A percentile compares a stretch with the other conserved stretches of the same genome.
Conservation (phyloP, 2,329 filamentous ascomycete genomes). For the Tolypocladium paradoxum region DNA sequence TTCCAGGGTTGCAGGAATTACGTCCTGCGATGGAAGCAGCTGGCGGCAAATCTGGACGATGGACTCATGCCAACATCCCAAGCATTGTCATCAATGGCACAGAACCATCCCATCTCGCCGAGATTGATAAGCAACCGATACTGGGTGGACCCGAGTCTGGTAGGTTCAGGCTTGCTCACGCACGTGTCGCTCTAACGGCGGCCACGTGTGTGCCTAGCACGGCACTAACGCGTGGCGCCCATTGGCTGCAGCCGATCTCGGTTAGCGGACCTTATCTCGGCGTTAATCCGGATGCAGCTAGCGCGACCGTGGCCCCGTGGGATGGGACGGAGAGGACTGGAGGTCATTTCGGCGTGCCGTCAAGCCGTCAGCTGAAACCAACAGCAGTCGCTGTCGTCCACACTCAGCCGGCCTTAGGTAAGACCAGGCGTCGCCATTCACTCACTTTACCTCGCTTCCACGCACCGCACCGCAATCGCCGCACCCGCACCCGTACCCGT, state of each 20-base stretch:
- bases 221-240: neutral
- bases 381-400: neutral
- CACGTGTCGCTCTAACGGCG: neutral
- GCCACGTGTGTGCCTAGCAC: neutral
- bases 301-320: neutral
- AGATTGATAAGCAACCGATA: neutral
- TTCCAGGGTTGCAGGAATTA: neutral
- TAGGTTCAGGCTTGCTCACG: fast-evolving
- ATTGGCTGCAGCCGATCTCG: neutral
- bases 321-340: neutral
- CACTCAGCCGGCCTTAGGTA: conserved; percentile 17
- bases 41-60: neutral
- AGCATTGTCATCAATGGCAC: neutral
- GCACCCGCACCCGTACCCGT: conserved; percentile 1
- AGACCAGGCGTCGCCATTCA: conserved; percentile 15
- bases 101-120: too few species aligned
- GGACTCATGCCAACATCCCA: neutral
- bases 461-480: conserved; percentile 6
- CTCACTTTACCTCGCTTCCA: conserved; percentile 11
- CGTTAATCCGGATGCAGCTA: neutral
- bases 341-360: neutral
- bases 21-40: neutral
- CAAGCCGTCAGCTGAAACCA: neutral
- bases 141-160: neutral
- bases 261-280: neutral